phyloP scores from a whole-genome alignment of 176 grass and related monocot genomes.

The Carex scoparia region DNA sequence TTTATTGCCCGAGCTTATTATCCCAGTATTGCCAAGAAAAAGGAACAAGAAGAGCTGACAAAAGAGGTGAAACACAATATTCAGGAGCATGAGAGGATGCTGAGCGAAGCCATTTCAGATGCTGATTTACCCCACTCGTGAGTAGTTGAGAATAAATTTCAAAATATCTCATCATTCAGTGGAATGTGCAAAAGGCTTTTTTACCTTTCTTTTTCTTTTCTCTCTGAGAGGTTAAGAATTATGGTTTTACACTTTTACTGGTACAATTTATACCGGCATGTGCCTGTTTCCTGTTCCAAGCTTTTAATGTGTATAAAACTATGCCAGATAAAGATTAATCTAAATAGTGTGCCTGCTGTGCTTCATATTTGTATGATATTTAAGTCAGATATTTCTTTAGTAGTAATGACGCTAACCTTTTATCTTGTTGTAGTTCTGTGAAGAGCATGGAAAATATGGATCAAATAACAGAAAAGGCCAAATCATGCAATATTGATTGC shows the following conservation, averaged over 20 bases:
- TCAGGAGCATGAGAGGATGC: conserved; percentile 81
- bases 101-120: conserved; percentile 71
- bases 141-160: background rate
- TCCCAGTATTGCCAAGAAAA: conserved; percentile 71
- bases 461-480: conserved; percentile 42
- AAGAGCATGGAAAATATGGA: conserved; percentile 75
- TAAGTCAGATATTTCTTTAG: background rate
- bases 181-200: background rate
- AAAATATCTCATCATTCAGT: background rate
- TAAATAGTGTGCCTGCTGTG: background rate
- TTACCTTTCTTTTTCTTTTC: background rate
- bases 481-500: conserved; percentile 59
- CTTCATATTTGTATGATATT: background rate
- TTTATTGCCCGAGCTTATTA: conserved; percentile 81
- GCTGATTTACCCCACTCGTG: conserved; percentile 32
- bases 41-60: conserved; percentile 47
- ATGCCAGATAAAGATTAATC: background rate
- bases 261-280: background rate
- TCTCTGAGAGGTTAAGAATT: background rate
- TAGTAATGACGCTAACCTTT: background rate
- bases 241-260: background rate
- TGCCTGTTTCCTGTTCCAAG: background rate
- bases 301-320: background rate
- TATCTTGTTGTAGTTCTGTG: conserved; percentile 47
- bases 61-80: conserved; percentile 70